These are phyloP conservation scores for Elaphomyces granulatus DNA, from an alignment of 495 filamentous ascomycete species.

Conservation along the genomic window DNA sequence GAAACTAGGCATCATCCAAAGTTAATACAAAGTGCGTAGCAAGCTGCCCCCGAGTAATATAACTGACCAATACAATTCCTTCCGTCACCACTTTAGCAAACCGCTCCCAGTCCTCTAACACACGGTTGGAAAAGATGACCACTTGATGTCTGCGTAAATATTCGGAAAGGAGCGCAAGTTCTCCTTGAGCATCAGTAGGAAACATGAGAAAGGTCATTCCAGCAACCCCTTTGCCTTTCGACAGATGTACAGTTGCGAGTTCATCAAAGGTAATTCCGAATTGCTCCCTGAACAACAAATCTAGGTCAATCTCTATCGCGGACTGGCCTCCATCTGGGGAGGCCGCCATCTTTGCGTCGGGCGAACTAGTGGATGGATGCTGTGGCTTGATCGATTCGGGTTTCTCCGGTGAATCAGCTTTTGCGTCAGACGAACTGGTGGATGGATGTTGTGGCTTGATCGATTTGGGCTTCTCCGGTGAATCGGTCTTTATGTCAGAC, in stretches of 20 bases:
- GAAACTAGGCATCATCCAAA: constrained; percentile 15
- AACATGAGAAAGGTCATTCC: constrained; percentile 23
- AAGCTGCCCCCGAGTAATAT: neutral
- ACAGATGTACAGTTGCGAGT: constrained; percentile 6
- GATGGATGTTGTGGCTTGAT: too few relatives aligned
- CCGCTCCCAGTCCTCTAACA: constrained; percentile 24
- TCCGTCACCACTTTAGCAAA: constrained; percentile 19
- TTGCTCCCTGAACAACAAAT: constrained; percentile 5
- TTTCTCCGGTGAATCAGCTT: too few relatives aligned
- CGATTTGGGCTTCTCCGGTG: too few relatives aligned
- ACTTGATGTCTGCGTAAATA: constrained; percentile 18
- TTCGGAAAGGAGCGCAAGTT: constrained; percentile 15
- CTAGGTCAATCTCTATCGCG: constrained; percentile 2
- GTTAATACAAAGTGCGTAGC: neutral
- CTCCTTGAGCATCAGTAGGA: constrained; percentile 13
- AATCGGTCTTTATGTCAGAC: too few relatives aligned
- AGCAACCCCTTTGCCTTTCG: neutral
- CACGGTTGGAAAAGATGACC: constrained; percentile 19
- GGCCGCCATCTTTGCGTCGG: neutral
- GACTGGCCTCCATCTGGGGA: neutral
- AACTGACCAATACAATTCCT: constrained; percentile 30
- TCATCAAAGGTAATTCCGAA: constrained; percentile 12
- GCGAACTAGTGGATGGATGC: too few relatives aligned
- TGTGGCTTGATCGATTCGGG: too few relatives aligned
- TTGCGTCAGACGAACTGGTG: too few relatives aligned